phyloP scores from a whole-genome alignment of 495 filamentous ascomycete genomes.

The Lepidopterella palustris region DNA sequence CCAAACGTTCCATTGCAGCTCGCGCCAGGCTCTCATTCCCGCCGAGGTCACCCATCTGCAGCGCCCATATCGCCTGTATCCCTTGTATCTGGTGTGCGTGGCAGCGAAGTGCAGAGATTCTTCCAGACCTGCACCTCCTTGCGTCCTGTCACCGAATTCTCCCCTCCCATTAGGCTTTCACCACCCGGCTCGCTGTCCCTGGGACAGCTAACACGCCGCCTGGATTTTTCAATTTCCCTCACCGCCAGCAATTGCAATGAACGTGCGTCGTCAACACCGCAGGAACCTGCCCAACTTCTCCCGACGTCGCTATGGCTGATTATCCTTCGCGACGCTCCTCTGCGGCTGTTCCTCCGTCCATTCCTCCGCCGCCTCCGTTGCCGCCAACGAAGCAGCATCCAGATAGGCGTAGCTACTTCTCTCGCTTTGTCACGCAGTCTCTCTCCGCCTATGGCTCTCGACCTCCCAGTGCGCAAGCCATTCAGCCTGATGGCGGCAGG shows the following conservation, averaged over 20 bases:
- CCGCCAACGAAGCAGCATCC: constrained; percentile 45
- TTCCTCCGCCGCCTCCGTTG: constrained; percentile 47
- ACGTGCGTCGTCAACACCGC: background rate
- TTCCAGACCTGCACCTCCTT: background rate
- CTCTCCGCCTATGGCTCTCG: constrained; percentile 49
- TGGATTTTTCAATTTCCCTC: background rate
- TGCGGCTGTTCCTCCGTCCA: constrained; percentile 34
- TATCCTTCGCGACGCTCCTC: constrained; percentile 33
- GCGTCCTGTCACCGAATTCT: background rate
- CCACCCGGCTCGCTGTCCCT: background rate
- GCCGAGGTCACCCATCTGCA: too few relatives aligned
- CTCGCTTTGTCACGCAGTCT: constrained; percentile 50
- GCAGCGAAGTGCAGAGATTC: background rate
- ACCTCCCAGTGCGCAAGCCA: constrained; percentile 47
- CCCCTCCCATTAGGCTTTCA: background rate
- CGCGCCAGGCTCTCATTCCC: too few relatives aligned
- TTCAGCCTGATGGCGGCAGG: constrained; percentile 21
- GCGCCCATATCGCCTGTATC: too few relatives aligned
- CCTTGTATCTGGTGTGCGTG: too few relatives aligned
- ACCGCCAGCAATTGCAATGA: background rate
- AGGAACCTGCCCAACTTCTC: background rate
- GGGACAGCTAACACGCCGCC: background rate
- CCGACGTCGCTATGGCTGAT: constrained; percentile 39
- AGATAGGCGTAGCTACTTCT: constrained; percentile 49
- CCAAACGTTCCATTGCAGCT: too few relatives aligned